Percentiles rank a stretch among this genome's conserved stretches.
phyloP scores from a whole-genome alignment of 768 basidiomycete genomes.

The Wakefieldia striispora region DNA sequence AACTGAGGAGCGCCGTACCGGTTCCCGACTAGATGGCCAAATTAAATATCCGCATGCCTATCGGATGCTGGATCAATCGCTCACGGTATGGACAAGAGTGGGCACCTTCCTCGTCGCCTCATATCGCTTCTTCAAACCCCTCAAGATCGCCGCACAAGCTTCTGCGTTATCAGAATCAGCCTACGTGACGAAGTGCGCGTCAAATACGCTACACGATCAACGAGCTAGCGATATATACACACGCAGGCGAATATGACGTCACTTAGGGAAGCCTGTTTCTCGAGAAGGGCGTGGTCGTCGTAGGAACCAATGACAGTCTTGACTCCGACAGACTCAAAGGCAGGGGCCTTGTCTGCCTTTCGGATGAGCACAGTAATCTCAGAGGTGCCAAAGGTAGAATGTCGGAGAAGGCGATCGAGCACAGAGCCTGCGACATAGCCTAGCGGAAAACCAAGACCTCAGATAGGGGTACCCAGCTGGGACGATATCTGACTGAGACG shows the following conservation, averaged over 20 bases:
- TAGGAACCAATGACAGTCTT: conserved; percentile 42
- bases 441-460: not conserved
- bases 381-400: conserved; percentile 19
- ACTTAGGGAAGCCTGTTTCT: conserved; percentile 41
- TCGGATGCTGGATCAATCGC: conserved; percentile 13
- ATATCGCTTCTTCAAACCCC: conserved; percentile 49
- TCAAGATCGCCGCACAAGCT: conserved; percentile 46
- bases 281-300: conserved; percentile 40
- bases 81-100: conserved; percentile 61
- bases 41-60: not conserved
- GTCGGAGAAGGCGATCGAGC: conserved; percentile 30
- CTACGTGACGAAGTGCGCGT: conserved; percentile 20
- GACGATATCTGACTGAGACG: not conserved
- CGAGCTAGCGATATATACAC: not conserved
- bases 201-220: too few species aligned
- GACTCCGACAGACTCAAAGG: conserved; percentile 24
- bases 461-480: not conserved
- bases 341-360: conserved; percentile 24
- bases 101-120: conserved; percentile 41
- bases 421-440: conserved; percentile 37
- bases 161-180: conserved; percentile 47
- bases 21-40: conserved; percentile 44
- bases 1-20: conserved; percentile 28
- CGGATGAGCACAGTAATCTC: conserved; percentile 31
- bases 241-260: conserved; percentile 46